These are phyloP conservation scores for Gracilaria caudata DNA, from an alignment of 23 red algal species.

Conservation along the genomic window DNA sequence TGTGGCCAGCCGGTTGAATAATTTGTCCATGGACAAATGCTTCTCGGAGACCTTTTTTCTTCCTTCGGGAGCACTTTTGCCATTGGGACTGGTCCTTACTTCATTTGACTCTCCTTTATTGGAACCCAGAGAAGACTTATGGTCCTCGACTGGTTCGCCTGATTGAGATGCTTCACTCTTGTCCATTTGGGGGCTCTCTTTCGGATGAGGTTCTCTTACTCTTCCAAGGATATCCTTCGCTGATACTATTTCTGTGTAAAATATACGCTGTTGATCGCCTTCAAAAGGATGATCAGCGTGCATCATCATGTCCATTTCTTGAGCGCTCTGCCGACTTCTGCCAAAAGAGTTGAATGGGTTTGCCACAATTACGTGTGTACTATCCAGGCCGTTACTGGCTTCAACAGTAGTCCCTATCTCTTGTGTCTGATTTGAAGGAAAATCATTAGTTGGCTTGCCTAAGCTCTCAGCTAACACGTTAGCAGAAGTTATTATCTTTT, in stretches of 20 bases:
- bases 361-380: conserved; percentile 27
- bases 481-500: conserved; percentile 38
- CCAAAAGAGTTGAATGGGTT: conserved; percentile 51
- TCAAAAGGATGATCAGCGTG: conserved; percentile 61
- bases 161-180: not conserved
- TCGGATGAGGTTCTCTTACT: not conserved
- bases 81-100: not conserved
- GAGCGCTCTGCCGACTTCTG: not conserved
- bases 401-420: conserved; percentile 9
- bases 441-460: conserved; percentile 21
- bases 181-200: conserved; percentile 2
- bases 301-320: conserved; percentile 47
- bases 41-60: conserved; percentile 33
- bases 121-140: not conserved
- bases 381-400: conserved; percentile 7
- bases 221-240: not conserved
- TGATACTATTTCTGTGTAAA: conserved; percentile 47
- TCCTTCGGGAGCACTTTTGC: conserved; percentile 2
- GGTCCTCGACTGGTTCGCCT: not conserved
- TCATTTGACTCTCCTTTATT: conserved; percentile 6
- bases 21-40: conserved; percentile 30
- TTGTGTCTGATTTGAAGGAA: not conserved
- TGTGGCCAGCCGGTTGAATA: conserved; percentile 29
- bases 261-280: conserved; percentile 46
- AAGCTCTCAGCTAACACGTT: conserved; percentile 46